A percentile compares a stretch with the other conserved stretches of the same genome.
Evolutionary conservation across 2,329 filamentous ascomycete species (phyloP).

Genomic region (Tolypocladium amazonense): DNA sequence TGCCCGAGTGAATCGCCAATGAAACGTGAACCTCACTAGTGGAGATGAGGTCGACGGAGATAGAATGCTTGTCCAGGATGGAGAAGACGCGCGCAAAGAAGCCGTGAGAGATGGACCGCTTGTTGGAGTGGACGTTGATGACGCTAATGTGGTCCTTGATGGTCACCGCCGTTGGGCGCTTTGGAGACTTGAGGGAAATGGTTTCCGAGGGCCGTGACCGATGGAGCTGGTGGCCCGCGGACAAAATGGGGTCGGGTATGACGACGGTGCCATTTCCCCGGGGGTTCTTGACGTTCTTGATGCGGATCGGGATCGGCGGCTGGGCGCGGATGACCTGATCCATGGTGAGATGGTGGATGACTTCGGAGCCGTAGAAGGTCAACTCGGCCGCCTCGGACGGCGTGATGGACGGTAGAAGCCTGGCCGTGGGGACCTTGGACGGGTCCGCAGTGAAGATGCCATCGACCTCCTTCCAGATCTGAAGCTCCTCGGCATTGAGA

Average conservation of each 20-base stretch:
- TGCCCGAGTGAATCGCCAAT: constrained; percentile 85
- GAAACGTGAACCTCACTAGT: constrained; percentile 96
- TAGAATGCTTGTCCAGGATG: constrained; percentile 73
- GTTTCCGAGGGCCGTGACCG: constrained; percentile 32
- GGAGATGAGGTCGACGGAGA: constrained; percentile 93
- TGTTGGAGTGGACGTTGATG: constrained; percentile 97
- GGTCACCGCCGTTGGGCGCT: constrained; percentile 79
- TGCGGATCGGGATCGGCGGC: constrained; percentile 71
- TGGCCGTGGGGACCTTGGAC: constrained; percentile 85
- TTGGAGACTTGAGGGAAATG: constrained; percentile 43
- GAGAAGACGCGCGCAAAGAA: constrained; percentile 93
- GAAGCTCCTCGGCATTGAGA: constrained; percentile 75
- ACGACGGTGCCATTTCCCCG: constrained; percentile 70
- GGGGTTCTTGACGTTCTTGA: constrained; percentile 88
- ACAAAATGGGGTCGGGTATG: constrained; percentile 57
- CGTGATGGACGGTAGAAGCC: constrained; percentile 78
- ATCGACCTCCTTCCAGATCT: constrained; percentile 99
- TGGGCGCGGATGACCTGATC: constrained; percentile 82
- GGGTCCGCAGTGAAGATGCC: constrained; percentile 83
- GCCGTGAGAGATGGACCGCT: constrained; percentile 87
- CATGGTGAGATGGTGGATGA: constrained; percentile 98
- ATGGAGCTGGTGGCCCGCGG: constrained; percentile 47
- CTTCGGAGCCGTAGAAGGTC: constrained; percentile 89
- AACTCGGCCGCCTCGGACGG: constrained; percentile 91
- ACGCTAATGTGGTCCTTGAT: constrained; percentile 97